A percentile compares a stretch with the other conserved stretches of the same genome.
Conservation (phyloP, 495 filamentous ascomycete genomes). For the Diplogelasinospora grovesii region DNA sequence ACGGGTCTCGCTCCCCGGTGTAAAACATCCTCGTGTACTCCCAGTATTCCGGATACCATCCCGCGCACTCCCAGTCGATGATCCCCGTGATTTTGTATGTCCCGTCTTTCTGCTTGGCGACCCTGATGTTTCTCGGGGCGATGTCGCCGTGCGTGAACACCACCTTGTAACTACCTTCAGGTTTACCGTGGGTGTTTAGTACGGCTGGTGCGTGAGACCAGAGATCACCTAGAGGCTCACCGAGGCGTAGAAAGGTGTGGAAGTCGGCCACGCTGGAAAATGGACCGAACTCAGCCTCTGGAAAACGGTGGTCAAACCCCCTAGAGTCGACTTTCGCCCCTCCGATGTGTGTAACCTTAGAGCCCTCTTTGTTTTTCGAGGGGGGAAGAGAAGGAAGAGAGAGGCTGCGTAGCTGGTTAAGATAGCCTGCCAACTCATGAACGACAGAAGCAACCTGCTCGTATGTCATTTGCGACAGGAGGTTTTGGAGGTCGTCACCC, state of each 20-base stretch:
- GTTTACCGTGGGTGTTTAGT: neutral
- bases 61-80: conserved; percentile 7
- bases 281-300: too few species aligned
- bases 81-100: conserved; percentile 4
- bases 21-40: too few species aligned
- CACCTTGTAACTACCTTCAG: neutral
- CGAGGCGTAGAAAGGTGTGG: conserved; percentile 5
- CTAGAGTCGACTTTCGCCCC: too few species aligned
- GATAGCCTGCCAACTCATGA: neutral
- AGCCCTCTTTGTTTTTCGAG: too few species aligned
- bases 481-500: neutral
- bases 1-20: too few species aligned
- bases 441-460: neutral
- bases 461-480: neutral
- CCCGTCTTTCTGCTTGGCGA: neutral
- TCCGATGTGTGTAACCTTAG: too few species aligned
- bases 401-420: conserved; percentile 3
- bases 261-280: neutral
- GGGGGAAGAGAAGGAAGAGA: too few species aligned
- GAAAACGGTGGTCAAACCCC: too few species aligned
- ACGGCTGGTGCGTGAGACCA: conserved; percentile 1
- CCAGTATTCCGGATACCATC: conserved; percentile 8
- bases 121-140: neutral
- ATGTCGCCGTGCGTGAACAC: conserved; percentile 2
- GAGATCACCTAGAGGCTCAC: neutral